Conservation (phyloP, 2,329 filamentous ascomycete species). For the Pseudogymnoascus pannorum region DNA sequence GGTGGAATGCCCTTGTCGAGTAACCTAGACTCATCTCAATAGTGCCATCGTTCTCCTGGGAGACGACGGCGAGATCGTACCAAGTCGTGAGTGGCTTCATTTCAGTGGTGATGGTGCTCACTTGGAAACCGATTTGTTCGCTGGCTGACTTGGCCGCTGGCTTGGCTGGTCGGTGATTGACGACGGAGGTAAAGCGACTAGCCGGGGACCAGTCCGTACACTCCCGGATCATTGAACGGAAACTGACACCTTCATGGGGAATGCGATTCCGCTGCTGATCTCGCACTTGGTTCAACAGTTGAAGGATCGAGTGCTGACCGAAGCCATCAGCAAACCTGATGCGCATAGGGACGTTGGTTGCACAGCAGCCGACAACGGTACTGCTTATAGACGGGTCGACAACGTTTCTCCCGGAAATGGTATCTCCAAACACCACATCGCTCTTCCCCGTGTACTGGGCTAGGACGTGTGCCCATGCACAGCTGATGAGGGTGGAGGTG, state of each 20-base stretch:
- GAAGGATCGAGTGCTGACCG: background rate
- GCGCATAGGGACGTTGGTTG: conserved; percentile 7
- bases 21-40: background rate
- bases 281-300: background rate
- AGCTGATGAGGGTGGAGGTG: conserved; percentile 2
- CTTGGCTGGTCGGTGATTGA: background rate
- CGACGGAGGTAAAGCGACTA: conserved; percentile 9
- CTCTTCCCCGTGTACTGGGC: background rate
- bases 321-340: background rate
- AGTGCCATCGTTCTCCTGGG: background rate
- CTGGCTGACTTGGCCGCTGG: background rate
- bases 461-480: conserved; percentile 3
- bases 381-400: conserved; percentile 8
- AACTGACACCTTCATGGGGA: conserved; percentile 3
- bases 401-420: background rate
- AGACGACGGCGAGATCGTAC: background rate
- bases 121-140: background rate
- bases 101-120: background rate
- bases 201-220: conserved; percentile 10
- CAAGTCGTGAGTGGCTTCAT: background rate
- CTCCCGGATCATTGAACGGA: conserved; percentile 9
- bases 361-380: conserved; percentile 5
- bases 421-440: conserved; percentile 8
- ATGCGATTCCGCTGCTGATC: conserved; percentile 9
- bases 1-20: background rate